These are phyloP conservation scores for Nepenthes gracilis DNA, from an alignment of 148 eudicot genomes.

Conservation along the genomic window DNA sequence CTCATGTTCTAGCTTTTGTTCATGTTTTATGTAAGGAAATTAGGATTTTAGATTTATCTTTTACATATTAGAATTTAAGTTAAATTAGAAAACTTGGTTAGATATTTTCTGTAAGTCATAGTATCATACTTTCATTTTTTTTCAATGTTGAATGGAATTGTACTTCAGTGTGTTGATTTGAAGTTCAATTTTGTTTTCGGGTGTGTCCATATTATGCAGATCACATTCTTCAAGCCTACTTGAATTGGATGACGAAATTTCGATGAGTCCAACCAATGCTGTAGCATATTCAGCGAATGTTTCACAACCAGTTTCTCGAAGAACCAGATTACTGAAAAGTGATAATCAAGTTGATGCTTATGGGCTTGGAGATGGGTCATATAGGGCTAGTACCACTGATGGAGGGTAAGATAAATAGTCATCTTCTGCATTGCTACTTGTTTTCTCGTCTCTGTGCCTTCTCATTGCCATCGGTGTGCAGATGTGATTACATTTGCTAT, in stretches of 20 bases:
- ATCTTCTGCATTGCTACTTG: conserved; percentile 1
- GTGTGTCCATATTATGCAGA: conserved; percentile 32
- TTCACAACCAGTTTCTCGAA: conserved; percentile 68
- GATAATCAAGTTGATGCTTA: conserved; percentile 44
- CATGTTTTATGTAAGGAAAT: too few species aligned
- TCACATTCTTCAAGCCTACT: conserved; percentile 46
- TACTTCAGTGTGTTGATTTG: too few species aligned
- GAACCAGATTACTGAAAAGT: conserved; percentile 64
- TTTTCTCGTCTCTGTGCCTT: neutral
- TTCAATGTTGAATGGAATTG: too few species aligned
- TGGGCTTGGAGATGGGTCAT: conserved; percentile 42
- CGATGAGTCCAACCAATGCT: conserved; percentile 29
- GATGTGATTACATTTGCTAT: too few species aligned
- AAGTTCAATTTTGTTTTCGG: neutral
- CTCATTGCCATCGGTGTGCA: neutral
- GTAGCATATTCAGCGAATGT: conserved; percentile 38
- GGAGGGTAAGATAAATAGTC: conserved; percentile 33
- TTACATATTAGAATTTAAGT: too few species aligned
- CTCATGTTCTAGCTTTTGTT: too few species aligned
- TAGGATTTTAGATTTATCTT: too few species aligned
- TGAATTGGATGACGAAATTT: conserved; percentile 73
- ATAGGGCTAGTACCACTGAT: conserved; percentile 38
- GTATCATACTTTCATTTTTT: too few species aligned
- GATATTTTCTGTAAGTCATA: too few species aligned
- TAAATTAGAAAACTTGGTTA: too few species aligned